These are phyloP conservation scores for Funneliformis mosseae DNA, from an alignment of 192 early-diverging fungal genomes.

Conservation along the genomic window DNA sequence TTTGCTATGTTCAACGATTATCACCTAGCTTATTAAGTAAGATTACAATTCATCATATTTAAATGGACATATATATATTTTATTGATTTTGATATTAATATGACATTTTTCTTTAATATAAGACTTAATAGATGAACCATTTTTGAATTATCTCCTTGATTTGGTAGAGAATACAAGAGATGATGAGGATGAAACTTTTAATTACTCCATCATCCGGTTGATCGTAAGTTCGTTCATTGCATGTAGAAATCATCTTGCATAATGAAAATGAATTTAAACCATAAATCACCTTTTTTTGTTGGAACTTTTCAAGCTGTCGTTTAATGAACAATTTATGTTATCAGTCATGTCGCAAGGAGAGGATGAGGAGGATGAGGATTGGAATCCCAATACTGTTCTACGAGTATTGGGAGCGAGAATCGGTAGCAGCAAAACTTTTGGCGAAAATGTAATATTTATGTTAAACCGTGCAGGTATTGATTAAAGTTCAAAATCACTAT, in stretches of 20 bases:
- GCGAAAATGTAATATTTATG: conserved; percentile 90
- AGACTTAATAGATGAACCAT: conserved; percentile 51
- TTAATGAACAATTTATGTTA: conserved; percentile 72
- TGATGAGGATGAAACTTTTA: conserved; percentile 57
- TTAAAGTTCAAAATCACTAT: neutral
- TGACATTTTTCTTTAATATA: neutral
- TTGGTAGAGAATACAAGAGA: conserved; percentile 60
- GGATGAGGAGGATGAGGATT: conserved; percentile 34
- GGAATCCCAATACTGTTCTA: conserved; percentile 57
- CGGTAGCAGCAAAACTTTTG: conserved; percentile 74
- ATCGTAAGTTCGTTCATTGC: conserved; percentile 33
- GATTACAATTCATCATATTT: neutral
- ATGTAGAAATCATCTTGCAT: neutral
- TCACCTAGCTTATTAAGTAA: conserved; percentile 56
- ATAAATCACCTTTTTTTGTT: neutral
- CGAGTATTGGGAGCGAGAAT: conserved; percentile 50
- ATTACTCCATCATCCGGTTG: conserved; percentile 57
- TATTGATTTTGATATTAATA: conserved; percentile 4
- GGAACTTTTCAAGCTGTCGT: conserved; percentile 41
- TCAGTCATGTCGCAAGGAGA: conserved; percentile 44
- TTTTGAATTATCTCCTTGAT: conserved; percentile 56
- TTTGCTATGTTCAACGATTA: conserved; percentile 59
- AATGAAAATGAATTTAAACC: neutral
- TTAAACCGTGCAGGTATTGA: conserved; percentile 81
- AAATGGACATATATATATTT: neutral